Percentiles rank a stretch among this genome's conserved stretches.
Evolutionary conservation across 345 rosid genomes (phyloP).

Genomic region (Arabis alpina): DNA sequence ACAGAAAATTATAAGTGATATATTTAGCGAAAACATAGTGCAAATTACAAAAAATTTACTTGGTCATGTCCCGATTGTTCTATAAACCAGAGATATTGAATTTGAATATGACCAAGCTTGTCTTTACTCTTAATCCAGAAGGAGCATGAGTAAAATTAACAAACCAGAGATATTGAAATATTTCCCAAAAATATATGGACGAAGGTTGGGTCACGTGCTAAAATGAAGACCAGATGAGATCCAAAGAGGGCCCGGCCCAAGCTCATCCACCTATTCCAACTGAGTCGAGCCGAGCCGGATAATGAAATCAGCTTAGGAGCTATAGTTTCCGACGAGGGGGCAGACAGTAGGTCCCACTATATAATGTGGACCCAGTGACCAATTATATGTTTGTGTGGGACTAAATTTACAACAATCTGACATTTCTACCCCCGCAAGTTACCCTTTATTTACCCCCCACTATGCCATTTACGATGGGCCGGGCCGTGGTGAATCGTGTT

Average conservation of each 20-base stretch:
- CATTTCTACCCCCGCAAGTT: neutral
- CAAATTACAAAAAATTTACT: no score
- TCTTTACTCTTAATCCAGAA: neutral
- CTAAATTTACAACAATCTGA: neutral
- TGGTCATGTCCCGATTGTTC: no score
- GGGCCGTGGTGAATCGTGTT: conserved; percentile 11
- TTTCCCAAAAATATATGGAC: conserved; percentile 4
- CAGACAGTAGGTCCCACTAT: conserved; percentile 25
- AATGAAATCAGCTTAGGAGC: conserved; percentile 2
- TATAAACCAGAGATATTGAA: no score
- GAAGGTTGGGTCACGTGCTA: conserved; percentile 41
- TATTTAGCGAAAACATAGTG: no score
- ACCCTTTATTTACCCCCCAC: no score
- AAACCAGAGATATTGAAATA: neutral
- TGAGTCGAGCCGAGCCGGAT: neutral
- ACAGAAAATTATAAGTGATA: no score
- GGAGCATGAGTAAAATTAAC: neutral
- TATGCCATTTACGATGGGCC: no score
- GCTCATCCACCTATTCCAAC: conserved; percentile 6
- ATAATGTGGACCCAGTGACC: conserved; percentile 20
- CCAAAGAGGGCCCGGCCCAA: conserved; percentile 36
- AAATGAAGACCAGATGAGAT: conserved; percentile 26
- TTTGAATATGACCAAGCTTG: neutral
- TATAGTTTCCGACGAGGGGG: conserved; percentile 30
- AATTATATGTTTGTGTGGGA: conserved; percentile 1